Base-by-base conservation (phyloP, 2,329 filamentous ascomycete genomes). In the Cladosporium sp. region DNA sequence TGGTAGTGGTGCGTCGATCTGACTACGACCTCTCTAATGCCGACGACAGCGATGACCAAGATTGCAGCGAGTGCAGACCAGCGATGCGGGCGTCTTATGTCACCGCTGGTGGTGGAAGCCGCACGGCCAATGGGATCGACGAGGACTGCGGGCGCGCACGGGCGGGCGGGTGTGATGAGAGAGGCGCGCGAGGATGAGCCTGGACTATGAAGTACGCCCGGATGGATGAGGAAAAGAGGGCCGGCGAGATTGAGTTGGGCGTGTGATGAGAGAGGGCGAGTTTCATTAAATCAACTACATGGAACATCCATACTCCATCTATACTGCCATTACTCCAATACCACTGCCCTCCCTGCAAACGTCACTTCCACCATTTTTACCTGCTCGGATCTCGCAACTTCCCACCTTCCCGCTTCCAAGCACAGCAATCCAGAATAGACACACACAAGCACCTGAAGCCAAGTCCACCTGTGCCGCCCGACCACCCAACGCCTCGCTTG, bases 51-150 rank as follows among this genome's bases (percentile, higher is more conserved):
- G 59, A 61, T 61, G 59, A 61, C 59, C 59, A 61, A 61, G 59
- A 61, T 51, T 28, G 55, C 34, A 11, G 5, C 3, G 3, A 18
- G 15, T 57, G 52, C 52, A 57, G 15, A 24, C 30, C 26, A n/a
- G n/a, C 34, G 55, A 38, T 60, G 58, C 58, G 41, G 38, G 58
- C 28, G 58, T 34, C 58, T 60, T 60, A 60, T 60, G 58, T 60
- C 58, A 60, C 41, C 6, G 41, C 24, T 47, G 24, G 58, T 21
- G 58, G 58, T 47, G 41, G 26, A 11, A 38, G 28, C 6, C 7
- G n/a, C 10, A n/a, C 24, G 41, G 38, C 58, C 58, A 60, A 60
- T 60, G 41, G 58, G 58, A 60, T 49, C 36, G 10, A 26, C 15
- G 21, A 41, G 36, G 57, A 44, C 15, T 28, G 52, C 57, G 36